A percentile compares a stretch with the other conserved stretches of the same genome.
Conservation (phyloP, 306 rosid genomes). For the Astragalus glycyphyllos region DNA sequence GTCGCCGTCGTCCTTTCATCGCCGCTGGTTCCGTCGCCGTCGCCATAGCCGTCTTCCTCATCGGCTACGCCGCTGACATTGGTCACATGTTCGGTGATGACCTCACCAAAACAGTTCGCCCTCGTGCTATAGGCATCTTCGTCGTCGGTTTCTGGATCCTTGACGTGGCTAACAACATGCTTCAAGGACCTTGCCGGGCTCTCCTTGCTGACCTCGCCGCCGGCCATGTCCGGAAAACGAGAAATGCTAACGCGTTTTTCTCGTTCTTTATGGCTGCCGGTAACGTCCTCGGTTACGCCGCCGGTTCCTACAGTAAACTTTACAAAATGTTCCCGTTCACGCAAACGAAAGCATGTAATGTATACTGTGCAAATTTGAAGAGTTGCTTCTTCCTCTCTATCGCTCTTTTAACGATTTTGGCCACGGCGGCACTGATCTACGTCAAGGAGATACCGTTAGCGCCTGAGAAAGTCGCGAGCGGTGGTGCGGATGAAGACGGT, state of each 20-base stretch:
- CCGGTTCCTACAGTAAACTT: slow-evolving; percentile 65
- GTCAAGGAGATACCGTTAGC: slow-evolving; percentile 51
- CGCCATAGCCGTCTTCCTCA: slow-evolving; percentile 70
- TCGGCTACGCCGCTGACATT: slow-evolving; percentile 85
- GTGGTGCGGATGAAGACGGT: slow-evolving; percentile 1
- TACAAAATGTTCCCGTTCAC: slow-evolving; percentile 67
- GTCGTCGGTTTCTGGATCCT: slow-evolving; percentile 83
- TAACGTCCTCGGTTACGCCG: slow-evolving; percentile 75
- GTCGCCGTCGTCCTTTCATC: slow-evolving; percentile 92
- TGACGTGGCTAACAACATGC: slow-evolving; percentile 83
- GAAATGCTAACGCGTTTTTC: slow-evolving; percentile 58
- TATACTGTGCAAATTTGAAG: slow-evolving; percentile 81
- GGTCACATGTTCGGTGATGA: slow-evolving; percentile 67
- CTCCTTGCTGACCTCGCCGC: slow-evolving; percentile 72
- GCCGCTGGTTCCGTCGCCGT: slow-evolving; percentile 60
- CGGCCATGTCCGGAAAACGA: slow-evolving; percentile 53
- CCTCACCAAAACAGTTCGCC: slow-evolving; percentile 28
- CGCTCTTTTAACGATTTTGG: slow-evolving; percentile 41
- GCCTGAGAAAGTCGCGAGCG: background rate
- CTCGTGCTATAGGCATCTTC: slow-evolving; percentile 67
- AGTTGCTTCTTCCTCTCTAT: slow-evolving; percentile 80
- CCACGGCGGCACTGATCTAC: slow-evolving; percentile 45
- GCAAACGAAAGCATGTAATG: slow-evolving; percentile 65
- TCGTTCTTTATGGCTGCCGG: slow-evolving; percentile 91
- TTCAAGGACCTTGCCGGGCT: slow-evolving; percentile 78